Percentiles rank a stretch among this genome's conserved stretches.
These are phyloP conservation scores for Angophora floribunda DNA, from an alignment of 345 rosid species.

Conservation along the genomic window DNA sequence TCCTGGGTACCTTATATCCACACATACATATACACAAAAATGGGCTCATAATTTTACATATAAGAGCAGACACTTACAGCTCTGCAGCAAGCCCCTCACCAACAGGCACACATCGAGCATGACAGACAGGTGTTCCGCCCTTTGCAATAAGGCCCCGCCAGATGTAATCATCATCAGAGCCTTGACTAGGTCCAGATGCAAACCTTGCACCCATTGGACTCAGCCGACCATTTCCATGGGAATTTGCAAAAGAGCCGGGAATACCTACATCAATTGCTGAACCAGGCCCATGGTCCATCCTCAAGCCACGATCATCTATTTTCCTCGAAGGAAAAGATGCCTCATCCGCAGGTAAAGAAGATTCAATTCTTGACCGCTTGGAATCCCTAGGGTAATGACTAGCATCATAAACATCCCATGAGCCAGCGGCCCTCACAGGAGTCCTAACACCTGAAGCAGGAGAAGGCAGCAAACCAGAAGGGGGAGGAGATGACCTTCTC, in stretches of 20 bases:
- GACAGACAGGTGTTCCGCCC: constrained; percentile 76
- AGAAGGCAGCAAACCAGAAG: constrained; percentile 43
- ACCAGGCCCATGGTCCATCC: constrained; percentile 37
- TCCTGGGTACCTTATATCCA: neutral
- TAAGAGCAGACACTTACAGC: constrained; percentile 34
- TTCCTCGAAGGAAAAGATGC: constrained; percentile 35
- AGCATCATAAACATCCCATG: constrained; percentile 71
- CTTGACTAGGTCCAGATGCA: constrained; percentile 15
- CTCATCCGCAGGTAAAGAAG: constrained; percentile 28
- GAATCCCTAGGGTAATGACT: constrained; percentile 49
- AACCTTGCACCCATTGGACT: constrained; percentile 36
- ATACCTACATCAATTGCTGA: constrained; percentile 27
- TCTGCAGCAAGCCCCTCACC: constrained; percentile 46
- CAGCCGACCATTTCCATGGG: constrained; percentile 21
- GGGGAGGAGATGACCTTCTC: constrained; percentile 64
- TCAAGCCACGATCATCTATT: constrained; percentile 40
- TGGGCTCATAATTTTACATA: neutral
- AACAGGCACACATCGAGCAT: constrained; percentile 60
- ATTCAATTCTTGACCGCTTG: constrained; percentile 68
- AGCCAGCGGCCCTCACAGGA: constrained; percentile 37
- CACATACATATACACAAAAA: neutral
- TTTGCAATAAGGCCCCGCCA: constrained; percentile 77
- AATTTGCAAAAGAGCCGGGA: constrained; percentile 14
- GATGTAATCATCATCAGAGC: constrained; percentile 41
- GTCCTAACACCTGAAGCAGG: constrained; percentile 46